phyloP scores from a whole-genome alignment of 83 land plant species.

The Thuja plicata region DNA sequence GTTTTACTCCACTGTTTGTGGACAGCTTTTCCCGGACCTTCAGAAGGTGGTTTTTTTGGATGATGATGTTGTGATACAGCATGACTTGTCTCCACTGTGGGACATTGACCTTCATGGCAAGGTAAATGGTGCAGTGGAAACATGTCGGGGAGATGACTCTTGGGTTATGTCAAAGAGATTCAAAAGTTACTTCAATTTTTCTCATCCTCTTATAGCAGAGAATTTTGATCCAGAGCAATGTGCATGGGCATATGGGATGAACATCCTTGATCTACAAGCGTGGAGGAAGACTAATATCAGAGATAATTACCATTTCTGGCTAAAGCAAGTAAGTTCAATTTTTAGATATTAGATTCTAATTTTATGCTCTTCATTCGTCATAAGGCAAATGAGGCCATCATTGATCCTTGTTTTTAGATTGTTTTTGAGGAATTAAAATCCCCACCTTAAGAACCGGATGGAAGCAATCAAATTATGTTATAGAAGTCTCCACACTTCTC shows the following conservation, averaged over 20 bases:
- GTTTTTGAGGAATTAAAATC: not conserved
- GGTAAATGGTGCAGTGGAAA: conserved; percentile 94
- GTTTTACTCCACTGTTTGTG: conserved; percentile 1
- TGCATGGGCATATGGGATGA: conserved; percentile 99
- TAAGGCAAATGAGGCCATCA: not conserved
- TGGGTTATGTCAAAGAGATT: conserved; percentile 89
- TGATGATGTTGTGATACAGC: conserved; percentile 90
- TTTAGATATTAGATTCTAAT: not conserved
- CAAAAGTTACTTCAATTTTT: conserved; percentile 85
- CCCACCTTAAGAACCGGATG: not conserved
- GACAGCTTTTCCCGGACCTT: conserved; percentile 90
- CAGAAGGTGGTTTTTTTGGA: conserved; percentile 86
- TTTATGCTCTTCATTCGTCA: not conserved
- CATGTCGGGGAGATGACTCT: conserved; percentile 84
- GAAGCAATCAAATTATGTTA: not conserved
- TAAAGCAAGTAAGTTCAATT: conserved; percentile 55
- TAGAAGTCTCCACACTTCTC: not conserved
- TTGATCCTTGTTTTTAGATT: not conserved
- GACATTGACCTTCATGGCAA: conserved; percentile 86
- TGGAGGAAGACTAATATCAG: conserved; percentile 91
- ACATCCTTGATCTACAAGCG: conserved; percentile 84
- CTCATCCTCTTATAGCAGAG: conserved; percentile 75
- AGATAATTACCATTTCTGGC: conserved; percentile 77
- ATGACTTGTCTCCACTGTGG: conserved; percentile 83
- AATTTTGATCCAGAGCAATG: conserved; percentile 82